phyloP scores from a whole-genome alignment of 1,284 basidiomycete genomes.

The Bondarzewia mesenterica region DNA sequence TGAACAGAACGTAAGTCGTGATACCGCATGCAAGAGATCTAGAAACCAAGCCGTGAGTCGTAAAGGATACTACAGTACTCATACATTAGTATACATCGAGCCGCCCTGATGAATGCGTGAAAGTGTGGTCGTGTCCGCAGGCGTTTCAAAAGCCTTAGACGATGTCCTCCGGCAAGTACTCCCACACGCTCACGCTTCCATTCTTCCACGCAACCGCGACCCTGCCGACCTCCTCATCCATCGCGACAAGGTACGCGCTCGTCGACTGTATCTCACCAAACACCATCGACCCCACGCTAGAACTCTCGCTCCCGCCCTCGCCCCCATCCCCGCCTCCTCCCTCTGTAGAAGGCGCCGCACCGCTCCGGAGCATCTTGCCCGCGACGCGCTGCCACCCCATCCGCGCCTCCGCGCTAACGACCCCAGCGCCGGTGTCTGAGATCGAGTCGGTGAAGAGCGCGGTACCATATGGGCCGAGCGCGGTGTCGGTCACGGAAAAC shows the following conservation, averaged over 20 bases:
- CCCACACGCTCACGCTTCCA: constrained; percentile 42
- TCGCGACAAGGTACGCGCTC: constrained; percentile 42
- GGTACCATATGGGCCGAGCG: constrained; percentile 50
- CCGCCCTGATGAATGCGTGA: too few species aligned
- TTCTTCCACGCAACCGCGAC: constrained; percentile 44
- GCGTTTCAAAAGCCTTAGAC: too few species aligned
- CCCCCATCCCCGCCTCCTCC: background rate
- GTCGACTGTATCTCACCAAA: constrained; percentile 33
- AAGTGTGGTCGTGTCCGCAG: too few species aligned
- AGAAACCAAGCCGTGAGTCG: too few species aligned
- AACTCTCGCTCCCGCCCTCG: constrained; percentile 3
- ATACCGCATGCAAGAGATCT: too few species aligned
- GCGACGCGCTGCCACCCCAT: constrained; percentile 52
- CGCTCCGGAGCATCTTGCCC: constrained; percentile 30
- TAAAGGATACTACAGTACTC: too few species aligned
- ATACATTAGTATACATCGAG: background rate
- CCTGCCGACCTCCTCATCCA: constrained; percentile 53
- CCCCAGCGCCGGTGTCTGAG: constrained; percentile 29
- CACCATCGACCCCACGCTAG: constrained; percentile 23
- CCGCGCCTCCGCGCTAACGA: constrained; percentile 12
- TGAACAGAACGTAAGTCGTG: too few species aligned
- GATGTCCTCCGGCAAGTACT: constrained; percentile 28
- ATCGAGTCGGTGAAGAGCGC: constrained; percentile 59
- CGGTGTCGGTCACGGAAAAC: constrained; percentile 45
- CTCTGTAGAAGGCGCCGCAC: constrained; percentile 2